Conservation (phyloP, 1,139 yeast genomes). For the Nadsonia commutata region DNA sequence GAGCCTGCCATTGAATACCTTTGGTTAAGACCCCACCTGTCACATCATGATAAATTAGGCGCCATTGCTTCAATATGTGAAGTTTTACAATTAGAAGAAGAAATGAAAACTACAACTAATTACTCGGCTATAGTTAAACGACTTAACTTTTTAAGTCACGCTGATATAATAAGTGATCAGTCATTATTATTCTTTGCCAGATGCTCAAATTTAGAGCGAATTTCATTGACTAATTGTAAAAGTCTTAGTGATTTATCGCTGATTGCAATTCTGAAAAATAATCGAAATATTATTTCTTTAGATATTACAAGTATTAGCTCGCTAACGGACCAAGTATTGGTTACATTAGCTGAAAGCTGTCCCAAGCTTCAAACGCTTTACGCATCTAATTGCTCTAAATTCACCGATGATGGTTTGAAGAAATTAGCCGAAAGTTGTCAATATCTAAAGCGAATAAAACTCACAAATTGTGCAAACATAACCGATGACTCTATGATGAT, state of each 20-base stretch:
- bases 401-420: slow-evolving; percentile 53
- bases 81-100: slow-evolving; percentile 8
- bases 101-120: slow-evolving; percentile 5
- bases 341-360: slow-evolving; percentile 59
- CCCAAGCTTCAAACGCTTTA: slow-evolving; percentile 75
- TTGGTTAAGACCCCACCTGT: slow-evolving; percentile 79
- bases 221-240: slow-evolving; percentile 72
- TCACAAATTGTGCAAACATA: slow-evolving; percentile 56
- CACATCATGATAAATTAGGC: slow-evolving; percentile 30
- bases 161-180: slow-evolving; percentile 51
- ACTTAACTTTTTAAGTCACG: slow-evolving; percentile 64
- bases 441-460: slow-evolving; percentile 66
- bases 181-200: slow-evolving; percentile 31
- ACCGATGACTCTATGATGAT: slow-evolving; percentile 53
- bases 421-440: slow-evolving; percentile 50
- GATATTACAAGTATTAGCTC: slow-evolving; percentile 79
- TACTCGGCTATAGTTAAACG: slow-evolving; percentile 41
- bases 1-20: slow-evolving; percentile 62
- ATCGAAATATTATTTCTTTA: slow-evolving; percentile 64
- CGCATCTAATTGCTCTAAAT: slow-evolving; percentile 67
- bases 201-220: slow-evolving; percentile 66
- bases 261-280: slow-evolving; percentile 44
- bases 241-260: slow-evolving; percentile 49
- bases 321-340: slow-evolving; percentile 51
- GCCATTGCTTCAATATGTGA: slow-evolving; percentile 23